Percentiles rank a stretch among this genome's conserved stretches.
Conservation (phyloP, 2,329 filamentous ascomycete genomes). For the Macroventuria anomochaeta region DNA sequence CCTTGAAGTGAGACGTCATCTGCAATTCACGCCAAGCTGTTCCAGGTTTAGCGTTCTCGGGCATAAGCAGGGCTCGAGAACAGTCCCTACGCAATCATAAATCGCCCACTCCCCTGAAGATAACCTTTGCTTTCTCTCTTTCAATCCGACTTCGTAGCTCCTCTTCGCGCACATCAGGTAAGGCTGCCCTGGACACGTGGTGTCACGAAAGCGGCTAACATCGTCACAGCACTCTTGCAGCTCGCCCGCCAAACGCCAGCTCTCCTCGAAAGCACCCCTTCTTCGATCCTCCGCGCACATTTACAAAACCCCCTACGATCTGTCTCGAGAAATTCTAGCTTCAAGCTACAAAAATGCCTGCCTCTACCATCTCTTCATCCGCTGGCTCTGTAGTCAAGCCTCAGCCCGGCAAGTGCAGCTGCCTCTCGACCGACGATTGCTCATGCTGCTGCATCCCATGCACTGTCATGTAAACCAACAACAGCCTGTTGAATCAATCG, state of each 20-base stretch:
- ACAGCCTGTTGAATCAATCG: background rate
- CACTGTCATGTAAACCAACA: slow-evolving; percentile 43
- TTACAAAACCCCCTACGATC: too few species aligned
- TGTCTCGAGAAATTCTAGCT: too few species aligned
- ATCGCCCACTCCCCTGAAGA: slow-evolving; percentile 13
- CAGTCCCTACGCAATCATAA: slow-evolving; percentile 18
- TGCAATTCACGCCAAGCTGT: slow-evolving; percentile 18
- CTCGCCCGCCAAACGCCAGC: background rate
- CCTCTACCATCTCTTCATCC: slow-evolving; percentile 41
- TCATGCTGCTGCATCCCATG: slow-evolving; percentile 47
- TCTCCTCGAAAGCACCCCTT: background rate
- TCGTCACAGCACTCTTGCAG: slow-evolving; percentile 11
- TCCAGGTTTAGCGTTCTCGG: slow-evolving; percentile 22
- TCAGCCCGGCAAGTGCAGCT: slow-evolving; percentile 39
- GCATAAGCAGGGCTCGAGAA: slow-evolving; percentile 26
- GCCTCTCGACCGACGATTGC: slow-evolving; percentile 41
- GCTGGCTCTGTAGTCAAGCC: slow-evolving; percentile 46
- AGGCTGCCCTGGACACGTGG: background rate
- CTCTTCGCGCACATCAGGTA: background rate
- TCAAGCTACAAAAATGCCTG: slow-evolving; percentile 35
- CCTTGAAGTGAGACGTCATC: slow-evolving; percentile 37
- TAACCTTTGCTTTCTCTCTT: background rate
- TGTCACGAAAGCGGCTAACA: slow-evolving; percentile 7
- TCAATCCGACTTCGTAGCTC: background rate
- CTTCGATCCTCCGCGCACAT: background rate